Conservation (phyloP, 116 monocot genomes). For the Posidonia oceanica region DNA sequence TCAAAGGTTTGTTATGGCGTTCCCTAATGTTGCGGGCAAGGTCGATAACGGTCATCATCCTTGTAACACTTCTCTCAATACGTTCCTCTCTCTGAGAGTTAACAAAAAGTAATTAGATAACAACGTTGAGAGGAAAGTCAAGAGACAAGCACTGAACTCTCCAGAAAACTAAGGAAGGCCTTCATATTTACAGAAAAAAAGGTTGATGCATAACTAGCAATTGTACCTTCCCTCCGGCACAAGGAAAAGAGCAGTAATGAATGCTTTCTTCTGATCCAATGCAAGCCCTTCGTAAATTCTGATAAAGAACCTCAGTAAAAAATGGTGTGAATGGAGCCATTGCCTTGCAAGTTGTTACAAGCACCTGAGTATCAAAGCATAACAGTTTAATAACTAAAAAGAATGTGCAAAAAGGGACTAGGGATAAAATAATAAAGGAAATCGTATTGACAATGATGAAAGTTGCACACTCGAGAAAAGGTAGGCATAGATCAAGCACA, state of each 20-base stretch:
- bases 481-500: not conserved
- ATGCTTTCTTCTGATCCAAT: conserved; percentile 65
- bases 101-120: not conserved
- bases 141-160: not conserved
- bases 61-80: conserved; percentile 90
- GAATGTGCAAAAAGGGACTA: not conserved
- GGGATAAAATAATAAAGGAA: too few relatives aligned
- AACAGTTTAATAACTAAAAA: not conserved
- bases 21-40: conserved; percentile 92
- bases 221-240: conserved; percentile 50
- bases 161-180: not conserved
- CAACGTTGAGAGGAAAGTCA: not conserved
- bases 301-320: conserved; percentile 93
- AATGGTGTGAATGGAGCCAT: conserved; percentile 99
- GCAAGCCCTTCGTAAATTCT: conserved; percentile 71
- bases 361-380: conserved; percentile 37
- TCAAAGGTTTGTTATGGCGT: conserved; percentile 85
- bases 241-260: conserved; percentile 87
- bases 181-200: not conserved
- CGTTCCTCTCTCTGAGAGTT: conserved; percentile 75
- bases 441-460: not conserved
- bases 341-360: conserved; percentile 75
- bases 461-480: not conserved
- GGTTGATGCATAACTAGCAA: not conserved
- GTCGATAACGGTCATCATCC: conserved; percentile 99